Evolutionary conservation across 257 asterid genomes (phyloP).

Genomic region (Handroanthus guayacan): DNA sequence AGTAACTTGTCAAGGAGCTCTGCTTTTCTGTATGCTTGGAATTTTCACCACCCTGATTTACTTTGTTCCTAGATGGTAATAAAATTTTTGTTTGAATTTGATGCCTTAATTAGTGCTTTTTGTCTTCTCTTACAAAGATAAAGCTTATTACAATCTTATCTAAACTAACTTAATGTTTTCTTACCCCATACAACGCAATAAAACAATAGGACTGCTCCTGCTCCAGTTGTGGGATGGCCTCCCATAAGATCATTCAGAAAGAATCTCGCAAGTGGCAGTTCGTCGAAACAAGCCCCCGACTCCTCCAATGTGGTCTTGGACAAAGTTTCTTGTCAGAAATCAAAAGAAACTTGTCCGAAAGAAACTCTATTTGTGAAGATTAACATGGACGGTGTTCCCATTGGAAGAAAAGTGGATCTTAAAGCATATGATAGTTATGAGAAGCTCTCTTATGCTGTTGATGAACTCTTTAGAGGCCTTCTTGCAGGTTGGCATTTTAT

Average conservation of each 20-base stretch:
- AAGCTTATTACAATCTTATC: neutral
- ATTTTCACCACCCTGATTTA: neutral
- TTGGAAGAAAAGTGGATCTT: slow-evolving; percentile 89
- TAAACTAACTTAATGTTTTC: slow-evolving; percentile 7
- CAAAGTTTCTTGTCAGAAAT: slow-evolving; percentile 45
- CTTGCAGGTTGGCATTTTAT: slow-evolving; percentile 57
- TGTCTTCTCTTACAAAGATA: neutral
- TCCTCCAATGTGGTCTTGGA: slow-evolving; percentile 42
- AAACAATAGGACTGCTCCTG: slow-evolving; percentile 68
- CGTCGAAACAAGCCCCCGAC: slow-evolving; percentile 50
- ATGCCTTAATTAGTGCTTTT: neutral
- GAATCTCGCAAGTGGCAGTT: slow-evolving; percentile 61
- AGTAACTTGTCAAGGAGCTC: neutral
- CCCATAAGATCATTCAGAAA: slow-evolving; percentile 82
- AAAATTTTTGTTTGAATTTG: neutral
- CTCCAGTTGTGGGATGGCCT: slow-evolving; percentile 95
- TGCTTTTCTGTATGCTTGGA: neutral
- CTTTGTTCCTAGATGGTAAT: too few relatives aligned
- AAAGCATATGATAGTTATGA: slow-evolving; percentile 75
- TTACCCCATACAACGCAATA: neutral
- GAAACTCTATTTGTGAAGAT: slow-evolving; percentile 81
- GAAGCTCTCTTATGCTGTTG: slow-evolving; percentile 74
- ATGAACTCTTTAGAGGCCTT: slow-evolving; percentile 83
- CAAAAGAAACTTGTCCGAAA: slow-evolving; percentile 45
- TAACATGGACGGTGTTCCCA: slow-evolving; percentile 94